Percentiles rank a stretch among this genome's conserved stretches.
Evolutionary conservation across 768 basidiomycete genomes (phyloP).

Genomic region (Boletus edulis): DNA sequence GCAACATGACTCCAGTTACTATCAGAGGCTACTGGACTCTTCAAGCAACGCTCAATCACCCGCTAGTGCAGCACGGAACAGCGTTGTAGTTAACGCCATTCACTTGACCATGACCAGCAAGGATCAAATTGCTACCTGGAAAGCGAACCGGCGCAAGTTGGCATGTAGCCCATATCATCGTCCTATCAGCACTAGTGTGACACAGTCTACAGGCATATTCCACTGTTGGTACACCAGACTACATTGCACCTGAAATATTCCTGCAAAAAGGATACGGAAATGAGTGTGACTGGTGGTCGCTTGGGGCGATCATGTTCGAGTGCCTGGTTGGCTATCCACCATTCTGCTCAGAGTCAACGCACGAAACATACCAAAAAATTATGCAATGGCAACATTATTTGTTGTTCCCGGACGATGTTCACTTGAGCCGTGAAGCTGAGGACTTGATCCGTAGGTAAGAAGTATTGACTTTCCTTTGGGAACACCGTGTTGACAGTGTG

Average conservation of each 20-base stretch:
- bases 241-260: constrained; percentile 98
- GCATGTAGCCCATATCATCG: constrained; percentile 41
- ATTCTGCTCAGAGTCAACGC: constrained; percentile 93
- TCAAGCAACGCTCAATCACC: constrained; percentile 45
- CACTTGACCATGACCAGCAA: constrained; percentile 94
- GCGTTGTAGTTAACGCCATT: constrained; percentile 96
- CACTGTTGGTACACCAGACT: constrained; percentile 95
- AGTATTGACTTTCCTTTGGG: not conserved
- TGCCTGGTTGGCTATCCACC: constrained; percentile 96
- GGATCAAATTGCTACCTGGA: constrained; percentile 97
- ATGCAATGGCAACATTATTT: constrained; percentile 90
- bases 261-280: constrained; percentile 95
- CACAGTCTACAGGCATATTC: constrained; percentile 75
- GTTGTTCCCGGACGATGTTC: constrained; percentile 90
- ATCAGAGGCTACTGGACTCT: constrained; percentile 81
- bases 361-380: constrained; percentile 98
- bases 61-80: constrained; percentile 67
- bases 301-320: constrained; percentile 98
- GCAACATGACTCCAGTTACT: constrained; percentile 94
- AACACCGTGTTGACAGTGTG: constrained; percentile 4
- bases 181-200: constrained; percentile 1
- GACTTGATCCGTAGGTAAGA: constrained; percentile 79
- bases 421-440: constrained; percentile 87
- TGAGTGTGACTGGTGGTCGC: constrained; percentile 99
- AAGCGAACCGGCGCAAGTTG: constrained; percentile 94